These are phyloP conservation scores for Eucalyptus victrix DNA, from an alignment of 345 rosid species.

Conservation along the genomic window DNA sequence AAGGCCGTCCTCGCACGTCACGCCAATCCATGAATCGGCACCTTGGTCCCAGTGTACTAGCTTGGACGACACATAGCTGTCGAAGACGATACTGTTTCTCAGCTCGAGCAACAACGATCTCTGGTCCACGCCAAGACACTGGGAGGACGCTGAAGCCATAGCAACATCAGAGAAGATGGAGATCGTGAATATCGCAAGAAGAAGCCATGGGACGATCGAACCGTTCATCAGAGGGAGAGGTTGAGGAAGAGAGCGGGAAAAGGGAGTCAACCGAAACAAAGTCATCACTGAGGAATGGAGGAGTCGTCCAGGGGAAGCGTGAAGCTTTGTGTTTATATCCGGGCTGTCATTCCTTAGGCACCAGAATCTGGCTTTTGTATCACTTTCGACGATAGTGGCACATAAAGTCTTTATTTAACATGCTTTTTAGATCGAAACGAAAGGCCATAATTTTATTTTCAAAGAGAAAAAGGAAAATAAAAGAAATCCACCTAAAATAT, in stretches of 20 bases:
- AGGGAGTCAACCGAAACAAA: not conserved
- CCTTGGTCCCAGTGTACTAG: slow-evolving; percentile 1
- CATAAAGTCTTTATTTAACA: no score
- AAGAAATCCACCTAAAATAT: no score
- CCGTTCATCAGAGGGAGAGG: not conserved
- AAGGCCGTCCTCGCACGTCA: slow-evolving; percentile 11
- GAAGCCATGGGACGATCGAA: not conserved
- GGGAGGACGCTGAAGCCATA: not conserved
- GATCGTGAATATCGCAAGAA: not conserved
- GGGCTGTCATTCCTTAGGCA: not conserved
- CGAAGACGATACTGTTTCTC: not conserved
- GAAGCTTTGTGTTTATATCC: not conserved
- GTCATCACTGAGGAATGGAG: not conserved
- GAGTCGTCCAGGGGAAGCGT: not conserved
- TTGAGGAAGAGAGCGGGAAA: not conserved
- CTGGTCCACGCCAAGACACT: not conserved
- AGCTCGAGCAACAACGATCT: not conserved
- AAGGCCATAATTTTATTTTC: no score
- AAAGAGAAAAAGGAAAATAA: no score
- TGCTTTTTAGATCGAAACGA: no score
- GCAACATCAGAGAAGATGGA: not conserved
- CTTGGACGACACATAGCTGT: accelerated
- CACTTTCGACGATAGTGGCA: no score
- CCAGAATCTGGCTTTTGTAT: not conserved
- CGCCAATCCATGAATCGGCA: slow-evolving; percentile 20